These are phyloP conservation scores for Corinectria fuckeliana DNA, from an alignment of 2,329 filamentous ascomycete species.

Conservation along the genomic window DNA sequence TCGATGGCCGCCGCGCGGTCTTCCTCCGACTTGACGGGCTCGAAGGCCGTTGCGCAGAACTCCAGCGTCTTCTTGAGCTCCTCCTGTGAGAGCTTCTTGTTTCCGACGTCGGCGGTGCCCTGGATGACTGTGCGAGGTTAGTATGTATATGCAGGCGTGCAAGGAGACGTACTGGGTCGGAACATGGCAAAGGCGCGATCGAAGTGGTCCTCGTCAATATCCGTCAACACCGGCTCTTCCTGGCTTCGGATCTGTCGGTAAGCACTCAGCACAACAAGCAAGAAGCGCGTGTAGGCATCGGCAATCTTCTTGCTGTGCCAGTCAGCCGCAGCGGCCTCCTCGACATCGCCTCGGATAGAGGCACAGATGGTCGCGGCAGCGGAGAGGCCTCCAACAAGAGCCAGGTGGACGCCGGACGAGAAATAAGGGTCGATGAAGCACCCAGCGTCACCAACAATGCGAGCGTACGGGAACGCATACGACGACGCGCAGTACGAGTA, in stretches of 20 bases:
- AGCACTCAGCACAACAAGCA: constrained; percentile 39
- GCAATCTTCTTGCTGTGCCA: constrained; percentile 54
- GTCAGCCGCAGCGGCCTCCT: constrained; percentile 45
- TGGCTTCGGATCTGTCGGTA: constrained; percentile 48
- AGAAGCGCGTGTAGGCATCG: constrained; percentile 55
- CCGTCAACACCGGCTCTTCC: constrained; percentile 48
- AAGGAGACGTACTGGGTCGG: constrained; percentile 43
- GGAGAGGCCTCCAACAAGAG: constrained; percentile 50
- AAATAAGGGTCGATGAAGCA: constrained; percentile 58
- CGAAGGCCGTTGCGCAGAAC: constrained; percentile 44
- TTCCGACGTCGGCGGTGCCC: constrained; percentile 41
- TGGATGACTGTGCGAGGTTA: constrained; percentile 43
- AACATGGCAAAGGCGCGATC: constrained; percentile 52
- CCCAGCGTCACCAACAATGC: constrained; percentile 54
- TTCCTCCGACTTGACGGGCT: constrained; percentile 19
- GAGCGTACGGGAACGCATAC: constrained; percentile 49
- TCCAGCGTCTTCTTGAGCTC: constrained; percentile 43
- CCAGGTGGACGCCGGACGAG: constrained; percentile 56
- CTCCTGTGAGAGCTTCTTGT: constrained; percentile 37
- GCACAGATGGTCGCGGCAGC: constrained; percentile 54
- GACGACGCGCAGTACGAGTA: constrained; percentile 54
- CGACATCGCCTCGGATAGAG: constrained; percentile 44
- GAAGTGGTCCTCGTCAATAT: constrained; percentile 51
- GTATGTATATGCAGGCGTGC: not conserved
- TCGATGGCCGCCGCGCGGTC: constrained; percentile 11